Evolutionary conservation across 257 asterid genomes (phyloP), one percentile per base, ranked within the genome.

Genomic region (Plantago ovata): DNA sequence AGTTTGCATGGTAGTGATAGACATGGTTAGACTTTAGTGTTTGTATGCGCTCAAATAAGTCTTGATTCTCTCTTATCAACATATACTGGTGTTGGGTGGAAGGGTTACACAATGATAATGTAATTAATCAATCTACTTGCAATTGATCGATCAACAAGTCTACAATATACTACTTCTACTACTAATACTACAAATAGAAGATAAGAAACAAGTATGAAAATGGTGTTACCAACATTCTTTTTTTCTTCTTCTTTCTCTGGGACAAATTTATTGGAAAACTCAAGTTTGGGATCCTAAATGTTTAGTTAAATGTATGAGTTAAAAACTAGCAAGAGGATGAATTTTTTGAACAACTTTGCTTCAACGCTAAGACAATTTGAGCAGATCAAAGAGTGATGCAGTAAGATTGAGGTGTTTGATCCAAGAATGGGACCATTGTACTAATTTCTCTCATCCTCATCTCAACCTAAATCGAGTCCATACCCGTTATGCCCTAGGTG

Each of bases 361-460:
- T 78, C 53, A 38, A 73, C 81, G 81, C 61, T 56, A 78, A 78
- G 85, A 38, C 65, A 62, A 40, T 62, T 48, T 64, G 63, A 63
- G 75, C 49, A 52, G 24, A 13, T 38, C 64, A 10, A 61, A 43
- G 66, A 48, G 44, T 42, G 23, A 19, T 20, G 61, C 22, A 32
- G 12, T 56, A 45, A 64, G 48, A 50, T 60, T 45, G 13, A 12
- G 63, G 61, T 53, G 74, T 58, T 65, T 64, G 69, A 72, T 58
- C 76, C 81, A 45, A 75, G 76, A 66, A 20, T 33, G 73, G 79
- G 81, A 75, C 81, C 81, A 70, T 60, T 55, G 46, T 39, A 54
- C 16, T 38, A 28, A 61, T 53, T 43, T 45, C 13, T 21, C 22
- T 40, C 61, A 42, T 58, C 39, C 48, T n/a, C n/a, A n/a, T 45